Evolutionary conservation across 2,329 filamentous ascomycete genomes (phyloP).

Genomic region (Colletotrichum sp.): DNA sequence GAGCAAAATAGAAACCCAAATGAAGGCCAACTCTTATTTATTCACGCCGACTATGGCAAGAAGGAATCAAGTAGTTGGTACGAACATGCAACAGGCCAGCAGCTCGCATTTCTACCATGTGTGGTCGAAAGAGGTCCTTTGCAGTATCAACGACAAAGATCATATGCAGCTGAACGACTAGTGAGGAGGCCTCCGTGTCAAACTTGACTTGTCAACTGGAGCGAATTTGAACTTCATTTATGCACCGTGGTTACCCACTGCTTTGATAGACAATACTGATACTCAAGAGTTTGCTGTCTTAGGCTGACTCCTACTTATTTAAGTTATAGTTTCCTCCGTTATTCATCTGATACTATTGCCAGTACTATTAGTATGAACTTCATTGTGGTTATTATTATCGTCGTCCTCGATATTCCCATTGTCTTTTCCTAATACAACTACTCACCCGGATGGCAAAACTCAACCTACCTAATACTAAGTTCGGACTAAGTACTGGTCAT

Average conservation of each 20-base stretch:
- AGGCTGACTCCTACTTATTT: too few species aligned
- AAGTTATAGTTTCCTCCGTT: too few species aligned
- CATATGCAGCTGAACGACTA: rapidly evolving
- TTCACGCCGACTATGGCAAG: rapidly evolving
- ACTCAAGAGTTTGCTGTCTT: background rate
- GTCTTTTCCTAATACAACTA: background rate
- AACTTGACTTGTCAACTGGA: background rate
- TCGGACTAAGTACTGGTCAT: background rate
- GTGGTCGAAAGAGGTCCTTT: background rate
- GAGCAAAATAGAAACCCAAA: background rate
- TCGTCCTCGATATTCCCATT: too few species aligned
- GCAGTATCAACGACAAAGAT: background rate
- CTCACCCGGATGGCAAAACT: background rate
- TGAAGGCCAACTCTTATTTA: too few species aligned
- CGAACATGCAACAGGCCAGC: background rate
- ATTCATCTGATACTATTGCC: too few species aligned
- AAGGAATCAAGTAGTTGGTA: background rate
- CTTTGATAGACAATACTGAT: background rate
- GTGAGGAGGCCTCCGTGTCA: background rate
- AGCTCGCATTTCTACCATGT: background rate
- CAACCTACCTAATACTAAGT: background rate
- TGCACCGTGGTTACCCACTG: background rate
- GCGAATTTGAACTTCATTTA: background rate
- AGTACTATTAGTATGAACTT: too few species aligned
- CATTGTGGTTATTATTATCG: too few species aligned